A percentile compares a stretch with the other conserved stretches of the same genome.
These are phyloP conservation scores for Ottelia alismoides DNA, from an alignment of 106 monocot species.

Conservation along the genomic window DNA sequence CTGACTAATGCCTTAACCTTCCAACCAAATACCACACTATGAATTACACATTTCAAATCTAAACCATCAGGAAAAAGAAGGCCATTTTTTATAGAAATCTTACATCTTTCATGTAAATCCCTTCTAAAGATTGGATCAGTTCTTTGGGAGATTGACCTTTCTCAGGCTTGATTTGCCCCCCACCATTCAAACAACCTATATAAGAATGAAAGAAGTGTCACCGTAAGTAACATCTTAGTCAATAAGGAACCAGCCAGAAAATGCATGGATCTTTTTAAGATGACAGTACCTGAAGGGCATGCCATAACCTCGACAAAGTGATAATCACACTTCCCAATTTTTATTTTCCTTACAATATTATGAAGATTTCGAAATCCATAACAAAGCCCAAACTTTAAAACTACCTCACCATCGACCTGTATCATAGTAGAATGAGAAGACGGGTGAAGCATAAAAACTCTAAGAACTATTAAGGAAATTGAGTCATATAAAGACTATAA, in stretches of 20 bases:
- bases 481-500: not conserved
- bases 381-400: conserved; percentile 75
- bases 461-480: not conserved
- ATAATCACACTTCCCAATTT: conserved; percentile 75
- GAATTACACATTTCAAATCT: too few species aligned
- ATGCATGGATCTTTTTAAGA: not conserved
- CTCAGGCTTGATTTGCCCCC: conserved; percentile 81
- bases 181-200: conserved; percentile 88
- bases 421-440: not conserved
- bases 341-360: conserved; percentile 87
- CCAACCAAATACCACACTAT: too few species aligned
- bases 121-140: conserved; percentile 46
- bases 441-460: not conserved
- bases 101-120: conserved; percentile 80
- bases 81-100: too few species aligned
- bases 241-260: not conserved
- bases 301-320: conserved; percentile 98
- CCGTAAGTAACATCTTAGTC: not conserved
- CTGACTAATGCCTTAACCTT: too few species aligned
- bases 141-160: conserved; percentile 56
- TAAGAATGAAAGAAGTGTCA: too few species aligned
- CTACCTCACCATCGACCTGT: conserved; percentile 68
- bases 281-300: conserved; percentile 78
- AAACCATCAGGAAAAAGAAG: too few species aligned
- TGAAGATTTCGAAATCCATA: conserved; percentile 95